Percentiles rank a stretch among this genome's conserved stretches.
These are phyloP conservation scores for Trichoderma reesei DNA, from an alignment of 495 filamentous ascomycete genomes.

Conservation along the genomic window DNA sequence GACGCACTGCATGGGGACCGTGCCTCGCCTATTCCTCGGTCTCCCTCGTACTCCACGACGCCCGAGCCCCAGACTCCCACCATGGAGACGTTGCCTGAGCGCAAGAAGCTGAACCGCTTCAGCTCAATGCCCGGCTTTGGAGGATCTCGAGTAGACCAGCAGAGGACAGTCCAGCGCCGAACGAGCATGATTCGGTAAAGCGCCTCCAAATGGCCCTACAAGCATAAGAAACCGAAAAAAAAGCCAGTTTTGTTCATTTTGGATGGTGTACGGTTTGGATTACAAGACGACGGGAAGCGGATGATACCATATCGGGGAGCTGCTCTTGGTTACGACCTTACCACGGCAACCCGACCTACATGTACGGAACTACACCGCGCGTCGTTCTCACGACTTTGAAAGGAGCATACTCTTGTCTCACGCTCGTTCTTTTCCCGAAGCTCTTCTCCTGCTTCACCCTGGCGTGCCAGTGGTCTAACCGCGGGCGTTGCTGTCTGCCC, in stretches of 20 bases:
- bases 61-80: slow-evolving; percentile 8
- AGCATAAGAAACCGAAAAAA: background rate
- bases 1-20: slow-evolving; percentile 8
- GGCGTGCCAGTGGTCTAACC: background rate
- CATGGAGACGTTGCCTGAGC: slow-evolving; percentile 10
- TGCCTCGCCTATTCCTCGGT: background rate
- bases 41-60: slow-evolving; percentile 11
- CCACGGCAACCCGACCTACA: background rate
- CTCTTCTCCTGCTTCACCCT: background rate
- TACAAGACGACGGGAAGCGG: background rate
- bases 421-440: background rate
- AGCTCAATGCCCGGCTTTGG: slow-evolving; percentile 41
- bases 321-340: background rate
- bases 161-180: background rate
- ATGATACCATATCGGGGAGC: background rate
- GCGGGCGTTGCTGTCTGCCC: background rate
- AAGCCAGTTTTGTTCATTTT: background rate
- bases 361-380: background rate
- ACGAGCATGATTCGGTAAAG: slow-evolving; percentile 7
- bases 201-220: background rate
- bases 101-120: slow-evolving; percentile 29
- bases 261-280: slow-evolving; percentile 7
- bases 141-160: slow-evolving; percentile 13
- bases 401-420: background rate
- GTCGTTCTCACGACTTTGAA: background rate